A percentile compares a stretch with the other conserved stretches of the same genome.
These are phyloP conservation scores for Zymoseptoria passerinii DNA, from an alignment of 2,329 filamentous ascomycete species.

Conservation along the genomic window DNA sequence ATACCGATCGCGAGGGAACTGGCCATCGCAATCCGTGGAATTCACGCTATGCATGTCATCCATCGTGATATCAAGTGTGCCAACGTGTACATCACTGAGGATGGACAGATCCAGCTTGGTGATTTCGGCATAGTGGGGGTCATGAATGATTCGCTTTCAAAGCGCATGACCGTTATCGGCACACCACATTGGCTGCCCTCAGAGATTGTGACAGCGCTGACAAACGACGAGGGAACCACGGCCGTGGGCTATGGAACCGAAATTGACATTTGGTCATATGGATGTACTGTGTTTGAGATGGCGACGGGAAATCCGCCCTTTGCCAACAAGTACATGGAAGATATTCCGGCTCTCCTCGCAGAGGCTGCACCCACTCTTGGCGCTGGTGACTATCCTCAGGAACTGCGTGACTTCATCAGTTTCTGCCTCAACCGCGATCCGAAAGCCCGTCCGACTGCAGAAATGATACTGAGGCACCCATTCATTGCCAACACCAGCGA, in stretches of 20 bases:
- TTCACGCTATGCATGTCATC: slow-evolving; percentile 58
- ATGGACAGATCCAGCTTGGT: slow-evolving; percentile 69
- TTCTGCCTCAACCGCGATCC: slow-evolving; percentile 66
- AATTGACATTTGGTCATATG: slow-evolving; percentile 75
- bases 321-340: slow-evolving; percentile 30
- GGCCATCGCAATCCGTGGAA: slow-evolving; percentile 51
- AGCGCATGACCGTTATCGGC: slow-evolving; percentile 71
- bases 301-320: slow-evolving; percentile 67
- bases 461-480: slow-evolving; percentile 59
- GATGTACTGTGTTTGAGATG: slow-evolving; percentile 72
- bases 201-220: slow-evolving; percentile 45
- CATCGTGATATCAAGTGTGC: slow-evolving; percentile 62
- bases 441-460: slow-evolving; percentile 58
- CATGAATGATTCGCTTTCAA: slow-evolving; percentile 62
- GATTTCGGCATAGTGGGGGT: slow-evolving; percentile 79
- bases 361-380: slow-evolving; percentile 59
- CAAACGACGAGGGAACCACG: slow-evolving; percentile 42
- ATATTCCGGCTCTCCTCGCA: slow-evolving; percentile 25
- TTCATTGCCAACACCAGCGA: slow-evolving; percentile 58
- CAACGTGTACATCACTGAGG: slow-evolving; percentile 71
- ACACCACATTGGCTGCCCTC: slow-evolving; percentile 84
- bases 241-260: slow-evolving; percentile 43
- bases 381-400: slow-evolving; percentile 61
- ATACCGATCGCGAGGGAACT: slow-evolving; percentile 57
- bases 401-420: slow-evolving; percentile 60